Evolutionary conservation across 169 alveolate genomes (phyloP).

Genomic region (Miamiensis avidus): DNA sequence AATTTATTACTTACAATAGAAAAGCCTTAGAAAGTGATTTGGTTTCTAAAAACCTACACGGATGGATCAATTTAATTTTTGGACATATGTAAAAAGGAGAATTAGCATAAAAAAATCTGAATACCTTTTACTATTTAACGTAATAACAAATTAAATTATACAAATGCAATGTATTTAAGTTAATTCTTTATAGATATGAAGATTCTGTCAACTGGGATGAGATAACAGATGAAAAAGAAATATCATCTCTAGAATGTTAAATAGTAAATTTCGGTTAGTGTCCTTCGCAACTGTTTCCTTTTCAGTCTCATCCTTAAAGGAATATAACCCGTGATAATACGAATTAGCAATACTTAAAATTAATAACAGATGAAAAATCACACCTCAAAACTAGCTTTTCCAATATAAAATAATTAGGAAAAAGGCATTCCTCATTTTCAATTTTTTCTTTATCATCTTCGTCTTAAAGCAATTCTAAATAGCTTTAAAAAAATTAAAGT

Average conservation of each 20-base stretch:
- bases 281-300: slow-evolving; percentile 28
- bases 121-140: slow-evolving; percentile 53
- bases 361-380: slow-evolving; percentile 9
- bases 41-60: slow-evolving; percentile 48
- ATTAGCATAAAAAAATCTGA: slow-evolving; percentile 55
- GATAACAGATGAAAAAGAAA: slow-evolving; percentile 32
- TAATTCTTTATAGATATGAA: slow-evolving; percentile 15
- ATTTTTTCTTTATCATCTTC: too few species aligned
- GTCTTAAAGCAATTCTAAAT: too few species aligned
- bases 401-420: too few species aligned
- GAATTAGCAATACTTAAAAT: neutral
- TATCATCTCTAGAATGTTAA: slow-evolving; percentile 34
- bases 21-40: slow-evolving; percentile 56
- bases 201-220: slow-evolving; percentile 35
- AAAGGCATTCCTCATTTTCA: too few species aligned
- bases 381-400: neutral
- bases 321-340: neutral
- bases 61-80: slow-evolving; percentile 71
- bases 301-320: slow-evolving; percentile 17
- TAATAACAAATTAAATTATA: too few species aligned
- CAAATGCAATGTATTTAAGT: neutral
- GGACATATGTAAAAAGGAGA: slow-evolving; percentile 64
- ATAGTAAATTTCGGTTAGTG: slow-evolving; percentile 44
- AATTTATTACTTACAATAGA: slow-evolving; percentile 45
- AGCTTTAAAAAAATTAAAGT: too few species aligned